Percentiles rank a stretch among this genome's conserved stretches.
phyloP scores from a whole-genome alignment of 257 asterid genomes.

The Nicotiana attenuata region DNA sequence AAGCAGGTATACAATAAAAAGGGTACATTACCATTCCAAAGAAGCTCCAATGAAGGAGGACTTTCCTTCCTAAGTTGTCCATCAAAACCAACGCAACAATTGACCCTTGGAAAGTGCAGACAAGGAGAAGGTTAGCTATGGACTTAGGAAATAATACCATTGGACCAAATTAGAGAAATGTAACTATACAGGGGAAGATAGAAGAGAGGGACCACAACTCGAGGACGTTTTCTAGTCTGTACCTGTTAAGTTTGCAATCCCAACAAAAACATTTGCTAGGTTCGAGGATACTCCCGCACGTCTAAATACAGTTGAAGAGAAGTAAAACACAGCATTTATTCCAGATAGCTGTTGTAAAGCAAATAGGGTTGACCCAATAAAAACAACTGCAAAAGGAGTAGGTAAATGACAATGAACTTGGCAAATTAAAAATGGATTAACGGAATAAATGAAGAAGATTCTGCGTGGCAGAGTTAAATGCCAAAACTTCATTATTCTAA shows the following conservation, averaged over 20 bases:
- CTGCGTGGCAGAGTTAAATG: background rate
- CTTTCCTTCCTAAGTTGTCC: constrained; percentile 87
- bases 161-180: background rate
- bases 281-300: constrained; percentile 91
- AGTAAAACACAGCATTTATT: constrained; percentile 98
- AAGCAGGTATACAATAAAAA: background rate
- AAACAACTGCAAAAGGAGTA: constrained; percentile 92
- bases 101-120: constrained; percentile 43
- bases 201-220: background rate
- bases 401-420: constrained; percentile 39
- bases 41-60: constrained; percentile 91
- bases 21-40: constrained; percentile 71
- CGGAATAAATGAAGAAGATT: background rate
- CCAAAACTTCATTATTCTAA: background rate
- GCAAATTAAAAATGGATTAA: constrained; percentile 18
- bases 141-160: background rate
- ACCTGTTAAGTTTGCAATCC: constrained; percentile 76
- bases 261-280: constrained; percentile 78
- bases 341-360: constrained; percentile 99
- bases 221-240: background rate
- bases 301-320: constrained; percentile 99
- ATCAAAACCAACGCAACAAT: constrained; percentile 67
- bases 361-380: constrained; percentile 93
- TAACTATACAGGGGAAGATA: background rate
- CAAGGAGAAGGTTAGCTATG: background rate